Conservation (phyloP, 192 early-diverging fungal species). For the Globomyces pollinis-pini region DNA sequence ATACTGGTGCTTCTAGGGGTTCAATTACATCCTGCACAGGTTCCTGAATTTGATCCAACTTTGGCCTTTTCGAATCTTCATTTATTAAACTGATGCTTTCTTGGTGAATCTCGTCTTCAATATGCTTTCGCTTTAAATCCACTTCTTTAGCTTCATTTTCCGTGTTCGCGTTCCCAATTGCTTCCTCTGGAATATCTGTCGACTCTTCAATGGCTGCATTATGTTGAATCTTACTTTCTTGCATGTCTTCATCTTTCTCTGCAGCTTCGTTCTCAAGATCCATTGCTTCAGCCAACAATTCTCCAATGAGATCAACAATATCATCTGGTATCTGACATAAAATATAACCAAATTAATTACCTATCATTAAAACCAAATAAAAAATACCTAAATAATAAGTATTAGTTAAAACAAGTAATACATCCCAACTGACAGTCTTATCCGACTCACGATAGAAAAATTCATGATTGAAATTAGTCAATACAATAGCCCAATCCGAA, state of each 20-base stretch:
- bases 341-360: no score
- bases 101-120: background rate
- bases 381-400: no score
- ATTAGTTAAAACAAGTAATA: no score
- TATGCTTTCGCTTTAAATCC: background rate
- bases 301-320: slow-evolving; percentile 40
- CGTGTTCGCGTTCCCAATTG: background rate
- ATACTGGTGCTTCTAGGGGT: background rate
- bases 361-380: no score
- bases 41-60: background rate
- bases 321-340: slow-evolving; percentile 52
- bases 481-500: slow-evolving; percentile 65
- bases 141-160: background rate
- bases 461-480: slow-evolving; percentile 60
- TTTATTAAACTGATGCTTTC: no score
- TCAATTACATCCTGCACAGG: background rate
- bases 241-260: slow-evolving; percentile 13
- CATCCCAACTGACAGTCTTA: slow-evolving; percentile 16
- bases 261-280: slow-evolving; percentile 25
- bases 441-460: slow-evolving; percentile 73
- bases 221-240: background rate
- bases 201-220: background rate
- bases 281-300: slow-evolving; percentile 45
- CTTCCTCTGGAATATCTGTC: background rate
- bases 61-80: no score